These are phyloP conservation scores for Aspergillus amoenus DNA, from an alignment of 2,329 filamentous ascomycete species.

Conservation along the genomic window DNA sequence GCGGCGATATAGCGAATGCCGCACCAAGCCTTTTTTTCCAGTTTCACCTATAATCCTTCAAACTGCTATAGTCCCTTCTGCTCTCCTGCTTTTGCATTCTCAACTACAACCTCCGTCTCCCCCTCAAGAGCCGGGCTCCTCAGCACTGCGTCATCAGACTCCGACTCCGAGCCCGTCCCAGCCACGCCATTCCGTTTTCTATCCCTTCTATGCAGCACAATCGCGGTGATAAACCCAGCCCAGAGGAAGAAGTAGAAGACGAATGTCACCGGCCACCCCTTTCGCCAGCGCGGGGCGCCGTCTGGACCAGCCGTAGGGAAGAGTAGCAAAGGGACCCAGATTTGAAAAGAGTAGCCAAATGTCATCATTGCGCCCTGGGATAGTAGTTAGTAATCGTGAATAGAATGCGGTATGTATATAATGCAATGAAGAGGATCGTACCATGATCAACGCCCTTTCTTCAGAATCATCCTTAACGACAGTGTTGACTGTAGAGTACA, in stretches of 20 bases:
- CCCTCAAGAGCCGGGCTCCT: not conserved
- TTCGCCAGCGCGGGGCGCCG: slow-evolving; percentile 49
- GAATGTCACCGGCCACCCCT: slow-evolving; percentile 50
- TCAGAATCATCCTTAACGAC: slow-evolving; percentile 42
- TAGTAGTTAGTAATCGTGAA: not conserved
- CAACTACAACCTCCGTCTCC: not conserved
- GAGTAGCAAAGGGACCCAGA: slow-evolving; percentile 46
- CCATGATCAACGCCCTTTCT: slow-evolving; percentile 40
- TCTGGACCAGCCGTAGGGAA: slow-evolving; percentile 45
- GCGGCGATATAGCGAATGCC: not conserved
- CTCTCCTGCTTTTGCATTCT: not conserved
- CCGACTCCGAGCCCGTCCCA: not conserved
- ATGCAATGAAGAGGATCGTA: not conserved
- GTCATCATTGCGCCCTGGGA: slow-evolving; percentile 48
- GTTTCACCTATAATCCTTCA: not conserved
- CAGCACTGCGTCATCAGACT: not conserved
- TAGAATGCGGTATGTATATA: not conserved
- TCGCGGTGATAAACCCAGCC: slow-evolving; percentile 27
- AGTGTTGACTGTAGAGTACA: slow-evolving; percentile 47
- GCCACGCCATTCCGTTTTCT: slow-evolving; percentile 14
- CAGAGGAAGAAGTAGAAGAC: slow-evolving; percentile 49
- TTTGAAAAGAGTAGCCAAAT: slow-evolving; percentile 48
- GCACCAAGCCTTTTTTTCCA: not conserved
- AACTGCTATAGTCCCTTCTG: not conserved
- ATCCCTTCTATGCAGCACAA: slow-evolving; percentile 19